phyloP scores from a whole-genome alignment of 2,329 filamentous ascomycete genomes.

The Aspergillus arachidicola region DNA sequence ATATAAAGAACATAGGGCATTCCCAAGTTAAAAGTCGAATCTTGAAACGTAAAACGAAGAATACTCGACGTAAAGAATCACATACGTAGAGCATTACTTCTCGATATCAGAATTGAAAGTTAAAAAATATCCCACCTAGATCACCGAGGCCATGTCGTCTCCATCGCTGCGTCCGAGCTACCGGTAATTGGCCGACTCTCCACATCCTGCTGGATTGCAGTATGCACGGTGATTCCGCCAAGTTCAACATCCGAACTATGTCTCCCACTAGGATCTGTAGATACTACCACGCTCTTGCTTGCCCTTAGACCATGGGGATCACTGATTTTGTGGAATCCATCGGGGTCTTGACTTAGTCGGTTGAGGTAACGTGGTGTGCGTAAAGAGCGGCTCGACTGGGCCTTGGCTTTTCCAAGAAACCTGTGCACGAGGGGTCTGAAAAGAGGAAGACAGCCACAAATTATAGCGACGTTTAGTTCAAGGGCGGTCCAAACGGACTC shows the following conservation, averaged over 20 bases:
- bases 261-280: background rate
- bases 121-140: too few relatives aligned
- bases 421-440: constrained; percentile 21
- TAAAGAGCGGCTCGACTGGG: constrained; percentile 1
- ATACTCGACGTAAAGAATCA: too few relatives aligned
- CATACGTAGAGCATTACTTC: too few relatives aligned
- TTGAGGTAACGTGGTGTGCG: constrained; percentile 8
- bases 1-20: too few relatives aligned
- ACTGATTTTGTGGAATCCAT: constrained; percentile 14
- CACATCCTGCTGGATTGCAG: constrained; percentile 7
- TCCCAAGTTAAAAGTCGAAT: too few relatives aligned
- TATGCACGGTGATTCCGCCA: constrained; percentile 13
- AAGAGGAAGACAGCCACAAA: constrained; percentile 23
- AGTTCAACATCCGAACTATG: constrained; percentile 11
- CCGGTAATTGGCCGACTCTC: background rate
- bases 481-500: constrained; percentile 25
- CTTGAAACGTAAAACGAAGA: too few relatives aligned
- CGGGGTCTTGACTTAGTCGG: background rate
- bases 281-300: constrained; percentile 2
- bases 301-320: background rate
- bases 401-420: constrained; percentile 12
- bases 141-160: background rate
- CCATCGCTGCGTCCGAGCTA: background rate
- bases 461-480: constrained; percentile 24
- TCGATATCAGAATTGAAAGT: too few relatives aligned